Percentiles rank a stretch among this genome's conserved stretches.
phyloP scores from a whole-genome alignment of 2,329 filamentous ascomycete species.

The Talaromyces funiculosus region DNA sequence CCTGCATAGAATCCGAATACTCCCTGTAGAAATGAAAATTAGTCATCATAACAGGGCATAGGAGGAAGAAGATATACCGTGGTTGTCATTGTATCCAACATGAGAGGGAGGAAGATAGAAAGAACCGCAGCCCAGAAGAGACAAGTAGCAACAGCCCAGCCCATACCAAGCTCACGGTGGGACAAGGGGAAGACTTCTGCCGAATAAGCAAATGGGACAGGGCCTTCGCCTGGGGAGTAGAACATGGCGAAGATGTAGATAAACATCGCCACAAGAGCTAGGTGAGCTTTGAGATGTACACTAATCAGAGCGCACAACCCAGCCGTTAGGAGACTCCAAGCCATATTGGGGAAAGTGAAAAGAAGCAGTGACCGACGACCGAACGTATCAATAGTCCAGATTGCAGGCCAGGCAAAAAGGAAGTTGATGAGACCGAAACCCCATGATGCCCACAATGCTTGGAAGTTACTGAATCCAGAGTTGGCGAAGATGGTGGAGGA shows the following conservation, averaged over 20 bases:
- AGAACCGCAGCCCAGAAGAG: constrained; percentile 47
- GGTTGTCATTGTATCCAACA: constrained; percentile 39
- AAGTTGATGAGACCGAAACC: constrained; percentile 63
- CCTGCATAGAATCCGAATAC: constrained; percentile 28
- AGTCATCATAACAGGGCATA: background rate
- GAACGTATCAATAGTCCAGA: constrained; percentile 63
- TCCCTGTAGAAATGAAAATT: background rate
- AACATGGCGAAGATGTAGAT: constrained; percentile 61
- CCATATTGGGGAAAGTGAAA: constrained; percentile 64
- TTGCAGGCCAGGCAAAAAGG: constrained; percentile 57
- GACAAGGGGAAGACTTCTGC: constrained; percentile 53
- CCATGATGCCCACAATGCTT: constrained; percentile 58
- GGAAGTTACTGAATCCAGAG: constrained; percentile 51
- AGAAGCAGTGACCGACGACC: constrained; percentile 58
- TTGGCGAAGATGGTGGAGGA: constrained; percentile 54
- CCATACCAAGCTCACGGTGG: constrained; percentile 45
- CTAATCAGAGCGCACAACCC: constrained; percentile 48
- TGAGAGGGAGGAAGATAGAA: constrained; percentile 46
- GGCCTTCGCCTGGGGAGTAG: constrained; percentile 60
- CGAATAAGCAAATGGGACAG: constrained; percentile 48
- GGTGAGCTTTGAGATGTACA: constrained; percentile 24
- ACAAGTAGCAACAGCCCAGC: constrained; percentile 42
- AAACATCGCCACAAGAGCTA: constrained; percentile 55
- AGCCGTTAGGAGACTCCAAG: constrained; percentile 58
- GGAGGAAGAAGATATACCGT: background rate